Conservation (phyloP, 805 yeast genomes). For the Starmera quercuum region DNA sequence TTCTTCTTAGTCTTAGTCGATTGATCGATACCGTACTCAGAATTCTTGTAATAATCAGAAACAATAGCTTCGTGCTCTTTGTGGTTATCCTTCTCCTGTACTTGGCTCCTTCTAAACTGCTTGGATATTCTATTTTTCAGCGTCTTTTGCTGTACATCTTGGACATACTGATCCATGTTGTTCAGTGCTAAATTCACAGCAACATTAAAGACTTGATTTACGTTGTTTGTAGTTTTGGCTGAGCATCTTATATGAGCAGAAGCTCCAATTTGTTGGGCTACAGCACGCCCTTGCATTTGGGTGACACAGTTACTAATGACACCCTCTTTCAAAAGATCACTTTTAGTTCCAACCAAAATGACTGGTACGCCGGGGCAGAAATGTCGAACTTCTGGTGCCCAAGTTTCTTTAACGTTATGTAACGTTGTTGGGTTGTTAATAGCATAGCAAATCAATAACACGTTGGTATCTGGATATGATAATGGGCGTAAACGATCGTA, state of each 20-base stretch:
- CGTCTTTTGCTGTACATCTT: background rate
- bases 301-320: slow-evolving; percentile 31
- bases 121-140: background rate
- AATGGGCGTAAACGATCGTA: slow-evolving; percentile 75
- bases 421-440: slow-evolving; percentile 56
- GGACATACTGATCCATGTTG: slow-evolving; percentile 1
- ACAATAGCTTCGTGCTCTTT: background rate
- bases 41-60: slow-evolving; percentile 10
- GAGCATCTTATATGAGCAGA: slow-evolving; percentile 73
- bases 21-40: slow-evolving; percentile 11
- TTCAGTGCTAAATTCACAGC: slow-evolving; percentile 31
- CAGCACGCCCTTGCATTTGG: slow-evolving; percentile 11
- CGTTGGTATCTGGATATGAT: slow-evolving; percentile 71
- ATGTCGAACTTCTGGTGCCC: slow-evolving; percentile 84
- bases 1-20: background rate
- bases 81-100: background rate
- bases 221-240: slow-evolving; percentile 61
- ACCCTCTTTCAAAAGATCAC: slow-evolving; percentile 40
- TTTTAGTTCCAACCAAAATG: slow-evolving; percentile 74
- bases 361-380: slow-evolving; percentile 78
- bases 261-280: slow-evolving; percentile 60
- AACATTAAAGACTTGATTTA: slow-evolving; percentile 58
- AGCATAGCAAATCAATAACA: slow-evolving; percentile 69
- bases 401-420: slow-evolving; percentile 66
- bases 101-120: background rate